phyloP scores from a whole-genome alignment of 441 rosid species.

The Flueggea neowawraea region DNA sequence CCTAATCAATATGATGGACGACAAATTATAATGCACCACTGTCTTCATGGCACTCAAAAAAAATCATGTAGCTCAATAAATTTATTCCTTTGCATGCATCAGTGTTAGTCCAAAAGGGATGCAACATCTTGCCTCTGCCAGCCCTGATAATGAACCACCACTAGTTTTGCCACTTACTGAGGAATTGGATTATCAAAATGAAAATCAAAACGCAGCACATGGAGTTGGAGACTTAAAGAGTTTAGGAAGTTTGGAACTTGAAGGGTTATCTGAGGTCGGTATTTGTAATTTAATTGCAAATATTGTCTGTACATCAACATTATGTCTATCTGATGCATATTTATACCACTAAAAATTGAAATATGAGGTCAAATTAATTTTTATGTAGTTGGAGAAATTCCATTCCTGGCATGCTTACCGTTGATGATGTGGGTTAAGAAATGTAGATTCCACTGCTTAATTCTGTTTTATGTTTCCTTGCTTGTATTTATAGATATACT shows the following conservation, averaged over 20 bases:
- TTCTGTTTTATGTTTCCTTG: no score
- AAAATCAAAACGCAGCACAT: conserved; percentile 17
- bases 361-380: no score
- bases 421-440: no score
- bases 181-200: conserved; percentile 36
- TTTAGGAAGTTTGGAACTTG: conserved; percentile 19
- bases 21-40: no score
- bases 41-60: not conserved
- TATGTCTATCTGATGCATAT: no score
- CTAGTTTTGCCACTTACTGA: conserved; percentile 29
- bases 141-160: conserved; percentile 40
- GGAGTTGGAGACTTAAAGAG: conserved; percentile 26
- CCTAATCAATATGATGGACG: no score
- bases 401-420: no score
- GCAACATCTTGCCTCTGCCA: conserved; percentile 36
- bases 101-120: conserved; percentile 36
- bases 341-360: no score
- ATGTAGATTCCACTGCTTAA: no score
- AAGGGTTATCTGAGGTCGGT: conserved; percentile 42
- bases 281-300: not conserved
- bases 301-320: no score
- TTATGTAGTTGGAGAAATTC: no score
- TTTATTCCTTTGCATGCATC: conserved; percentile 14
- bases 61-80: not conserved
- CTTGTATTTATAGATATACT: no score